Evolutionary conservation across 2,329 filamentous ascomycete genomes (phyloP), one percentile per base, ranked within the genome.

Genomic region (Dendryphion nanum): DNA sequence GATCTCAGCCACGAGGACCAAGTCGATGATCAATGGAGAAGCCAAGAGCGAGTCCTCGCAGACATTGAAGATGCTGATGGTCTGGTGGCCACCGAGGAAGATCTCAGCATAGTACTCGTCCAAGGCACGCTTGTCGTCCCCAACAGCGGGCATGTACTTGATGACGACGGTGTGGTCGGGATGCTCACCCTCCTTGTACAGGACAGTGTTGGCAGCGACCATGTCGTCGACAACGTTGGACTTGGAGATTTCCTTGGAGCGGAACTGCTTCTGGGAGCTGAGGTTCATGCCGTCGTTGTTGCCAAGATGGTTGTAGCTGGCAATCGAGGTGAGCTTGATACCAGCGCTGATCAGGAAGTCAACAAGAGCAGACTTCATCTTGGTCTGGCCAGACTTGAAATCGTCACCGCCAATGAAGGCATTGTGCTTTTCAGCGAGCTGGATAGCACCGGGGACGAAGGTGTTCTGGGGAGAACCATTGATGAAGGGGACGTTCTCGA

Each of bases 41-140:
- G 93, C 93, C 52, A 98, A 78, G 36, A 98, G 83, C 30, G 93
- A 97, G 72, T 98, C 93, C 73, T 98, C 93, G 75, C 93, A 98
- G 57, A 97, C 90, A 69, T 98, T 98, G 82, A 95, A 96, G 67
- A 98, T 78, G 59, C 85, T 91, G 66, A 98, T 98, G 57, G 89
- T 97, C 77, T 98, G 93, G 73, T 97, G 93, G 29, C 93, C 93
- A 52, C 93, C 93, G 41, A 97, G 80, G 80, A 98, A 98, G 71
- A 98, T 97, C 78, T 98, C 91, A 39, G 89, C 93, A 57, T 96
- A 96, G 80, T 98, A 98, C 78, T 98, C 93, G 62, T 98, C 93
- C 38, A 98, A 79, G 38, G 93, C 93, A 64, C 93, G 89, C 82
- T 98, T 98, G 80, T 96, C 94, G 74, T 98, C 93, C 47, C 93